Evolutionary conservation across 2,329 filamentous ascomycete genomes (phyloP).

Genomic region (Aspergillaceae sp.): DNA sequence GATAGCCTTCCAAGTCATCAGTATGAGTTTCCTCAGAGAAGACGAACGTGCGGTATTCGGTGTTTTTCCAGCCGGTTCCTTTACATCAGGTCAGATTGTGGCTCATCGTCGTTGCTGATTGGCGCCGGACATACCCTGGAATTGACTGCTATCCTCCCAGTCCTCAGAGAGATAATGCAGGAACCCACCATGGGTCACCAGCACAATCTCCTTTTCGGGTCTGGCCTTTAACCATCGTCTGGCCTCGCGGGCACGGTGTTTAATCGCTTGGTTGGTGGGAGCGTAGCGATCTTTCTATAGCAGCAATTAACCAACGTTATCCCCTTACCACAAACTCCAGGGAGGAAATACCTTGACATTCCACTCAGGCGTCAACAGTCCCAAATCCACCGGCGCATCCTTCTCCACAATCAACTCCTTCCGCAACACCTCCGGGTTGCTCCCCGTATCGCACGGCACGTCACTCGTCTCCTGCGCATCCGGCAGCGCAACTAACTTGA

Average conservation of each 20-base stretch:
- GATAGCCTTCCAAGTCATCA: slow-evolving; percentile 36
- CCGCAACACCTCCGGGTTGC: slow-evolving; percentile 45
- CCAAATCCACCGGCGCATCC: slow-evolving; percentile 52
- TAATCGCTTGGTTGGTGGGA: slow-evolving; percentile 45
- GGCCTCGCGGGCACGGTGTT: slow-evolving; percentile 52
- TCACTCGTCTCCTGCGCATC: slow-evolving; percentile 71
- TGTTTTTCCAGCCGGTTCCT: slow-evolving; percentile 68
- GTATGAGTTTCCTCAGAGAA: slow-evolving; percentile 49
- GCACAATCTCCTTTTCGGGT: slow-evolving; percentile 58
- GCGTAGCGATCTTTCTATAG: slow-evolving; percentile 36
- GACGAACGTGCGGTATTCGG: slow-evolving; percentile 60
- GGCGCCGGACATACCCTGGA: slow-evolving; percentile 30
- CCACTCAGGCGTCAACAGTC: slow-evolving; percentile 58
- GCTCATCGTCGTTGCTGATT: not conserved
- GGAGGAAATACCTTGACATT: slow-evolving; percentile 51
- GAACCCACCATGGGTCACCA: slow-evolving; percentile 76
- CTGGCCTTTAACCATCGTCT: slow-evolving; percentile 48
- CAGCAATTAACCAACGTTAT: slow-evolving; percentile 1
- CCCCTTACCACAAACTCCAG: not conserved
- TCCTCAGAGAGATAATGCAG: slow-evolving; percentile 80
- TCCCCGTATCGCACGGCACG: slow-evolving; percentile 69
- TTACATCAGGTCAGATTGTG: not conserved
- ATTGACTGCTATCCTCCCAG: slow-evolving; percentile 53
- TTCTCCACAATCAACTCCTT: slow-evolving; percentile 50
- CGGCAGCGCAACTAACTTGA: slow-evolving; percentile 58